Conservation (phyloP, 352 stramenopile genomes). For the Pythium aphanidermatum region DNA sequence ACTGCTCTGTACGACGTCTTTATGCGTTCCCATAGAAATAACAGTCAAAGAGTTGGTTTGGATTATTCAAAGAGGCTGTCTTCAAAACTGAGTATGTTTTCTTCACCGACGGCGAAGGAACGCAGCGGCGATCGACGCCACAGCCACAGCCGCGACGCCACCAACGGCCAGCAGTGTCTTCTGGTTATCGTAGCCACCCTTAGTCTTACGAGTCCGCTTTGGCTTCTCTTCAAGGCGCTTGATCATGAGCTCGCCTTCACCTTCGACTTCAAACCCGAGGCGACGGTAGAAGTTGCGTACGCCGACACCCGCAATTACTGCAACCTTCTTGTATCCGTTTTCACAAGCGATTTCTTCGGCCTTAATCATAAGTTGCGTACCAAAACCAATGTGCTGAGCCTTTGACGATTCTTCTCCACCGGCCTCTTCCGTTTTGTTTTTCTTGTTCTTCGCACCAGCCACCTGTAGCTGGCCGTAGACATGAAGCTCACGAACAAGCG, state of each 20-base stretch:
- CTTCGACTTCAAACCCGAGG: constrained; percentile 84
- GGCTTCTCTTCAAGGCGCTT: constrained; percentile 42
- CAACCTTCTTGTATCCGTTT: constrained; percentile 74
- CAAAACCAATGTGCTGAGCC: constrained; percentile 87
- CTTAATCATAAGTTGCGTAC: constrained; percentile 82
- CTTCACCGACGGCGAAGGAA: constrained; percentile 16
- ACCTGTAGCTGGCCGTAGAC: constrained; percentile 88
- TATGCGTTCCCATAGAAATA: constrained; percentile 4
- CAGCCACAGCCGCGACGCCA: constrained; percentile 2
- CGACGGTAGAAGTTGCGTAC: constrained; percentile 90
- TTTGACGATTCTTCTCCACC: constrained; percentile 25
- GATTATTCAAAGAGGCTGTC: background rate
- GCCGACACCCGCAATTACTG: constrained; percentile 88
- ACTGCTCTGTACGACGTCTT: constrained; percentile 15
- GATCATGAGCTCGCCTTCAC: constrained; percentile 83
- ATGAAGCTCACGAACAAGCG: constrained; percentile 87
- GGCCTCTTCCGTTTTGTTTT: constrained; percentile 15
- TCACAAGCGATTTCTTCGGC: constrained; percentile 67
- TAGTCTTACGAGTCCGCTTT: background rate
- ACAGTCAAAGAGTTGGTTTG: background rate
- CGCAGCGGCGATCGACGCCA: background rate
- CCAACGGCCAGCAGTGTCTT: background rate
- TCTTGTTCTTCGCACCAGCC: constrained; percentile 33
- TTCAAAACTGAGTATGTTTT: background rate
- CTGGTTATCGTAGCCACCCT: constrained; percentile 1